A percentile compares a stretch with the other conserved stretches of the same genome.
phyloP scores from a whole-genome alignment of 2,329 filamentous ascomycete genomes.

The Cladorrhinum sp. region DNA sequence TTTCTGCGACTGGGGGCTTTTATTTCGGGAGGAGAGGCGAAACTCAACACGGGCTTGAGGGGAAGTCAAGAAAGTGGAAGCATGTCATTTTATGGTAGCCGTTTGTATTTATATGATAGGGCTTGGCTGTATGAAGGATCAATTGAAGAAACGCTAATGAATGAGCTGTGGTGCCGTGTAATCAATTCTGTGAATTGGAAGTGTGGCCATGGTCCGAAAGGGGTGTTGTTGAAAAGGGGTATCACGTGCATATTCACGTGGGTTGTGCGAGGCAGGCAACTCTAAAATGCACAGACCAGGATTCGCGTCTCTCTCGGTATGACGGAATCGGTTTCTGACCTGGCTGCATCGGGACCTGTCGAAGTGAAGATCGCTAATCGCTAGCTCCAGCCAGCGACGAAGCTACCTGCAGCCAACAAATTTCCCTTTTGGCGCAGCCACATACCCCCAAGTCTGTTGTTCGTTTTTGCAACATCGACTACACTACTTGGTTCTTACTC shows the following conservation, averaged over 20 bases:
- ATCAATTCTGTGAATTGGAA: too few relatives aligned
- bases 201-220: too few relatives aligned
- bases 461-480: background rate
- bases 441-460: background rate
- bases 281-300: constrained; percentile 1
- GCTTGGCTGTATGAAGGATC: background rate
- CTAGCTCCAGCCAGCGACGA: background rate
- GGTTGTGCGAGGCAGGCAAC: background rate
- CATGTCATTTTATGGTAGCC: background rate
- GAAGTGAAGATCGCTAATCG: background rate
- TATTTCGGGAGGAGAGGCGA: background rate
- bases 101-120: background rate
- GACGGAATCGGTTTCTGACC: constrained; percentile 8
- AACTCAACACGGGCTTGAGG: background rate
- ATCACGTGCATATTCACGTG: background rate
- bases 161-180: too few relatives aligned
- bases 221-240: background rate
- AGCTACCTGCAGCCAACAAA: background rate
- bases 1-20: background rate
- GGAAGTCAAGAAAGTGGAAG: background rate
- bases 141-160: background rate
- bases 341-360: constrained; percentile 1
- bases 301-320: constrained; percentile 2
- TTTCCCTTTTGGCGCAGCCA: background rate
- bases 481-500: background rate